phyloP scores from a whole-genome alignment of 2,329 filamentous ascomycete genomes.

The Botrytis byssoidea region DNA sequence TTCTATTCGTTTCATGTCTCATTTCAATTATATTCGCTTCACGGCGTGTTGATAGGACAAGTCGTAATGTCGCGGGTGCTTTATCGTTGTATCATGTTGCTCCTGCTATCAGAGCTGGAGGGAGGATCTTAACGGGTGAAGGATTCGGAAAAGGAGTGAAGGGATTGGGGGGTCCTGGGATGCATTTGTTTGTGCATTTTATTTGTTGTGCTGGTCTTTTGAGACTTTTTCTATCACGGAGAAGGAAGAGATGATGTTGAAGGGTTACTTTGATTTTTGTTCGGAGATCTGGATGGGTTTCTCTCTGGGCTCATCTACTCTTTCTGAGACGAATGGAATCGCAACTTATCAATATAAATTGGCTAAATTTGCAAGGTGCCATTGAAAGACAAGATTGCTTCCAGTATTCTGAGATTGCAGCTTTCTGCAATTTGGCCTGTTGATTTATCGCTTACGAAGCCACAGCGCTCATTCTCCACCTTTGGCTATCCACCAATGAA shows the following conservation, averaged over 20 bases:
- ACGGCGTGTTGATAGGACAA: conserved; percentile 34
- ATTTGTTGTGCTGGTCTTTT: conserved; percentile 22
- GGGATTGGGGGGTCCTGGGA: conserved; percentile 29
- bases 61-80: conserved; percentile 38
- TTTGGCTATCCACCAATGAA: background rate
- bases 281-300: background rate
- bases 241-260: background rate
- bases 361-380: background rate
- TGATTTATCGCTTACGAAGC: background rate
- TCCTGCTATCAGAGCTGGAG: conserved; percentile 36
- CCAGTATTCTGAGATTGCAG: background rate
- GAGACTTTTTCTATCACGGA: conserved; percentile 5
- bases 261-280: background rate
- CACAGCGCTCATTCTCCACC: background rate
- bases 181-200: conserved; percentile 34
- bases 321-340: background rate
- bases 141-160: background rate
- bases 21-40: conserved; percentile 39
- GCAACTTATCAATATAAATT: background rate
- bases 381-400: background rate
- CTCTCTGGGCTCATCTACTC: background rate
- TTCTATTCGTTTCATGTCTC: conserved; percentile 39
- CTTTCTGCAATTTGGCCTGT: background rate
- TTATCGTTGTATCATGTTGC: conserved; percentile 41
- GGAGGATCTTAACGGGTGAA: conserved; percentile 24